These are phyloP conservation scores for Suillus weaverae DNA, from an alignment of 768 basidiomycete genomes.

Conservation along the genomic window DNA sequence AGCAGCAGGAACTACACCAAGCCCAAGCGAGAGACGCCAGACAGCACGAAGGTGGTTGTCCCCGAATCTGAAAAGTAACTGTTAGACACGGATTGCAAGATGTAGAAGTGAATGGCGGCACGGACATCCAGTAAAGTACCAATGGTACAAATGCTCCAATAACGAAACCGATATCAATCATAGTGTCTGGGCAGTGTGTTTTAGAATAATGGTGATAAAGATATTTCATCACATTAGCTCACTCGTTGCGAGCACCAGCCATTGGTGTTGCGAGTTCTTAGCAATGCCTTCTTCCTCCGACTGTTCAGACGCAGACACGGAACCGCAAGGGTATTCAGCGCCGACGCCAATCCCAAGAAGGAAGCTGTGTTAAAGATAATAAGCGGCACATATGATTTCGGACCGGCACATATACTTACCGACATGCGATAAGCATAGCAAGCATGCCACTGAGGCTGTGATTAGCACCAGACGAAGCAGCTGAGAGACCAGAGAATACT, in stretches of 20 bases:
- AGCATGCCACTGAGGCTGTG: conserved; percentile 69
- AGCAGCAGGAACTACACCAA: conserved; percentile 79
- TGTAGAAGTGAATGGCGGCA: conserved; percentile 8
- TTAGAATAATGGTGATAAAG: conserved; percentile 7
- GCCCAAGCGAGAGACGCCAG: conserved; percentile 84
- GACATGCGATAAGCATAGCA: conserved; percentile 76
- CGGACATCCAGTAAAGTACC: conserved; percentile 86
- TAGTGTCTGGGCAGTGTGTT: conserved; percentile 50
- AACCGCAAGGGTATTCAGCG: conserved; percentile 89
- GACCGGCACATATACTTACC: conserved; percentile 41
- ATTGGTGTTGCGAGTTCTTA: conserved; percentile 80
- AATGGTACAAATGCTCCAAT: conserved; percentile 79
- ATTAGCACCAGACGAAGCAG: conserved; percentile 79
- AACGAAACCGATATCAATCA: conserved; percentile 88
- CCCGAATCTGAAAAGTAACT: conserved; percentile 55
- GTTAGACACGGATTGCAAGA: conserved; percentile 1
- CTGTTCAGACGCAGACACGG: conserved; percentile 86
- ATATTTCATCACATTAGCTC: conserved; percentile 21
- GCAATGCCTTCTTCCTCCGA: conserved; percentile 79
- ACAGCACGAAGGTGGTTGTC: conserved; percentile 78
- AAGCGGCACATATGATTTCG: neutral
- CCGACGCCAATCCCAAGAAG: conserved; percentile 87
- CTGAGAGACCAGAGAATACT: conserved; percentile 80
- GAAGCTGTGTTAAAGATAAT: conserved; percentile 49
- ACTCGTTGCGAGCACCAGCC: conserved; percentile 92